Evolutionary conservation across 352 stramenopile species (phyloP).

Genomic region (Phytopythium sindhum): DNA sequence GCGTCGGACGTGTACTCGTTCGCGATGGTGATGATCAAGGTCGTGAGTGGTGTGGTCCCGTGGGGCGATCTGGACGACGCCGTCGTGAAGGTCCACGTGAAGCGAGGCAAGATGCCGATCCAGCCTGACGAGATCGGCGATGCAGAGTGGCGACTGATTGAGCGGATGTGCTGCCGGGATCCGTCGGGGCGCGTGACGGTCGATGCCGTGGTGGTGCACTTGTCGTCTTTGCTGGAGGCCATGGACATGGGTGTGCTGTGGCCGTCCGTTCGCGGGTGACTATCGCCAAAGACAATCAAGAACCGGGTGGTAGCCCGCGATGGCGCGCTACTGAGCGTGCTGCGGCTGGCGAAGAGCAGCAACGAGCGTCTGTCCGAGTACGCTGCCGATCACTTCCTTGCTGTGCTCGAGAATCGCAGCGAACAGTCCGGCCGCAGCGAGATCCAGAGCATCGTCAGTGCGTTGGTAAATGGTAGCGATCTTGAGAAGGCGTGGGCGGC

Average conservation of each 20-base stretch:
- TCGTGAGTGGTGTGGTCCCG: not conserved
- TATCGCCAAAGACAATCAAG: not conserved
- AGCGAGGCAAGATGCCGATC: not conserved
- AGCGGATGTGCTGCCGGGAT: not conserved
- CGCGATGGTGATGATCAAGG: conserved; percentile 1
- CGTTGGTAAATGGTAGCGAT: not conserved
- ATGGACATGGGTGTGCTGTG: not conserved
- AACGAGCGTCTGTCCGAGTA: not conserved
- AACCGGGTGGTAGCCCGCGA: not conserved
- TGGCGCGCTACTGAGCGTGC: not conserved
- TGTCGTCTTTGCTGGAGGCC: not conserved
- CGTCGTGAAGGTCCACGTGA: conserved; percentile 1
- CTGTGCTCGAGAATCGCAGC: not conserved
- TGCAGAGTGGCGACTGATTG: not conserved
- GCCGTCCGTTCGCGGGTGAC: not conserved
- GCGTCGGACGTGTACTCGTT: conserved; percentile 6
- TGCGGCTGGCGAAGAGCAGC: not conserved
- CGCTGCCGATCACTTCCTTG: not conserved
- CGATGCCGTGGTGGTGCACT: conserved; percentile 1
- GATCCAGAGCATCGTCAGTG: not conserved
- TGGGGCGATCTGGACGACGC: not conserved
- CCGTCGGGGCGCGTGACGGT: conserved; percentile 2
- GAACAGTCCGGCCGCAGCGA: not conserved
- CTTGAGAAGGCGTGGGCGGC: not conserved
- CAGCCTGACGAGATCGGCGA: not conserved